These are phyloP conservation scores for Cyclotella baltica DNA, from an alignment of 108 stramenopile genomes.

Conservation along the genomic window DNA sequence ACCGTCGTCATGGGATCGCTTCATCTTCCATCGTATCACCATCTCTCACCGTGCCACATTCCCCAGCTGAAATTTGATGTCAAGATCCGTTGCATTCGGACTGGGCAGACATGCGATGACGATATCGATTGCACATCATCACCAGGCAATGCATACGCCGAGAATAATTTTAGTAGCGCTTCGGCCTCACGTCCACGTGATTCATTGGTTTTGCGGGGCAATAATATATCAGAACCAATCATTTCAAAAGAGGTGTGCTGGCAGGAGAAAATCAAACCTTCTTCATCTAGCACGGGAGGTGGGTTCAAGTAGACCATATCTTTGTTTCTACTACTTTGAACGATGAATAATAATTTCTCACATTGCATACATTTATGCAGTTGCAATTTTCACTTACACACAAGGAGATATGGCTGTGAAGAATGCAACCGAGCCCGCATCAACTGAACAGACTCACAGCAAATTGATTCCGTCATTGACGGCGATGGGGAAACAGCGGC, in stretches of 20 bases:
- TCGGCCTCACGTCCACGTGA: no score
- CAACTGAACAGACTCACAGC: neutral
- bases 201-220: no score
- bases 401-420: slow-evolving; percentile 8
- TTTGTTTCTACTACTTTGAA: neutral
- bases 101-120: no score
- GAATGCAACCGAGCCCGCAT: neutral
- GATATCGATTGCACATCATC: no score
- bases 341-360: neutral
- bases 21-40: slow-evolving; percentile 34
- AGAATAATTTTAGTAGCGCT: no score
- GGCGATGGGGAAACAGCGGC: neutral
- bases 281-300: neutral
- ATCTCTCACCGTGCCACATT: slow-evolving; percentile 32
- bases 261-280: slow-evolving; percentile 28
- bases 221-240: neutral
- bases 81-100: slow-evolving; percentile 19
- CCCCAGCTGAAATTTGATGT: slow-evolving; percentile 21
- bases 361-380: neutral
- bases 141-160: no score
- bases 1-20: no score
- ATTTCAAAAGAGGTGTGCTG: slow-evolving; percentile 28
- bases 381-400: slow-evolving; percentile 30
- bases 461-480: neutral
- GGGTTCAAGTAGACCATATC: neutral